Conservation (phyloP, 352 stramenopile species). For the Globisporangium iwayamae region DNA sequence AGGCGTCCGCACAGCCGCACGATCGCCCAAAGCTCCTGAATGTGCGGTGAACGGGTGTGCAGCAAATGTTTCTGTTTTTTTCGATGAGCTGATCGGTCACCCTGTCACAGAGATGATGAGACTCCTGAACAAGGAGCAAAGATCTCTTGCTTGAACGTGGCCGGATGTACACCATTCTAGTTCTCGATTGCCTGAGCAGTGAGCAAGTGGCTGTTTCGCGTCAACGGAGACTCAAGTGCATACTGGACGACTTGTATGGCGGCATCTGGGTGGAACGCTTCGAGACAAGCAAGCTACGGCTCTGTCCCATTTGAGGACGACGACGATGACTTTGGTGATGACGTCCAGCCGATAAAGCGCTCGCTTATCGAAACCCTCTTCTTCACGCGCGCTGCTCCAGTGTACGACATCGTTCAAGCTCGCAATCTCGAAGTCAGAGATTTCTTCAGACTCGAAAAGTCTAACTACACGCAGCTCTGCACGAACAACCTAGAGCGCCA, state of each 20-base stretch:
- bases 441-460: constrained; percentile 2
- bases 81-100: too few species aligned
- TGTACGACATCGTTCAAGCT: constrained; percentile 7
- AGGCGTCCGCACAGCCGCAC: not conserved
- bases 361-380: constrained; percentile 9
- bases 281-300: not conserved
- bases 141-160: not conserved
- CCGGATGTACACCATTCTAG: not conserved
- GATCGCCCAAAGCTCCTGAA: not conserved
- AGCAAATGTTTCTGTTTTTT: not conserved
- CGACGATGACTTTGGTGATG: not conserved
- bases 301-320: not conserved
- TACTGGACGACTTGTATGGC: not conserved
- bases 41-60: not conserved
- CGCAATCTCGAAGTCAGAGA: constrained; percentile 6
- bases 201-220: not conserved
- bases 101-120: too few species aligned
- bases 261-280: not conserved
- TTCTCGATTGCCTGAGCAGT: not conserved
- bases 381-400: constrained; percentile 3
- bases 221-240: not conserved
- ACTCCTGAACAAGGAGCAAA: not conserved
- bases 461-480: not conserved
- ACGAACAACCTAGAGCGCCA: not conserved
- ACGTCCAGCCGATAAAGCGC: not conserved